Evolutionary conservation across 371 early-diverging fungal genomes (phyloP).

Genomic region (Sanchytrium tribonematis): DNA sequence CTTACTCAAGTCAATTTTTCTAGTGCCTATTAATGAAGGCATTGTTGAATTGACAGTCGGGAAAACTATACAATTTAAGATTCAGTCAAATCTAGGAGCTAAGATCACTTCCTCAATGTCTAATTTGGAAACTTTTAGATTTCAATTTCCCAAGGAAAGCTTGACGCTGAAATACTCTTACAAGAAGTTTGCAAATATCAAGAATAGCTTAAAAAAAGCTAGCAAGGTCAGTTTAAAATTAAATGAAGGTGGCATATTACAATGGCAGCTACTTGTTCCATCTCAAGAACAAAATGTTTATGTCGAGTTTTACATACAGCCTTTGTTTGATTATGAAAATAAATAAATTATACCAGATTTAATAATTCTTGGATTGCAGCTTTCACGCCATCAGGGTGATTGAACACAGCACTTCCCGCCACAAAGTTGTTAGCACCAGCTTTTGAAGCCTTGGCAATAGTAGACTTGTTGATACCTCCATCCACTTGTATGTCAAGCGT

Average conservation of each 20-base stretch:
- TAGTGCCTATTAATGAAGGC: not conserved
- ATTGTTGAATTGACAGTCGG: not conserved
- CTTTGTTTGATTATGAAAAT: not conserved
- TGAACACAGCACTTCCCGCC: conserved; percentile 86
- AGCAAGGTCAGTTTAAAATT: not conserved
- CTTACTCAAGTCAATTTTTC: not conserved
- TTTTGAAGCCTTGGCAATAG: conserved; percentile 49
- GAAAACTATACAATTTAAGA: not conserved
- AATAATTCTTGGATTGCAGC: not conserved
- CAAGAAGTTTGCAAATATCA: not conserved
- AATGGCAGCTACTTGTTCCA: not conserved
- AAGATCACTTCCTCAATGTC: not conserved
- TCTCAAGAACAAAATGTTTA: not conserved
- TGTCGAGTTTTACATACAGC: not conserved
- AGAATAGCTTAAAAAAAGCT: not conserved
- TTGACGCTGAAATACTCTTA: not conserved
- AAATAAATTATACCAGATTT: not conserved
- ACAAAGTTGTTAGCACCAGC: conserved; percentile 96
- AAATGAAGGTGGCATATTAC: not conserved
- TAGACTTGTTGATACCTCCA: conserved; percentile 70
- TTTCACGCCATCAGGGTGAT: conserved; percentile 7
- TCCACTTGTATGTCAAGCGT: conserved; percentile 87
- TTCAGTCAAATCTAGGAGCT: not conserved
- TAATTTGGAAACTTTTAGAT: not conserved
- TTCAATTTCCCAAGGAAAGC: not conserved